Evolutionary conservation across 169 alveolate genomes (phyloP).

Genomic region (Plasmodium vinckei): DNA sequence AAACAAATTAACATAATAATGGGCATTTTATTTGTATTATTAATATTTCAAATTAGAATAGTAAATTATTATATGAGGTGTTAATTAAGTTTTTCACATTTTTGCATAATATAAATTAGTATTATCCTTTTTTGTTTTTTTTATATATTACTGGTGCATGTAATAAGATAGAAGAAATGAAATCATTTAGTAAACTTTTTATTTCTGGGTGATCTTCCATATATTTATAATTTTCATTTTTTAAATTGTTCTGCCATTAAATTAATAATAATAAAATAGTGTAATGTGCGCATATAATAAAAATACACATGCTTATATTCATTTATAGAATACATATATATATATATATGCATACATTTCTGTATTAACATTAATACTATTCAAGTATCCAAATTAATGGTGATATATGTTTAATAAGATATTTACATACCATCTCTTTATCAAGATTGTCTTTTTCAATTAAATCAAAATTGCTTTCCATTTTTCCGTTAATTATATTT

Average conservation of each 20-base stretch:
- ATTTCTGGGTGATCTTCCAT: constrained; percentile 73
- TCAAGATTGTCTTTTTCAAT: constrained; percentile 65
- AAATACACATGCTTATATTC: neutral
- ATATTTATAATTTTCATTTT: constrained; percentile 66
- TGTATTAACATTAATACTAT: constrained; percentile 1
- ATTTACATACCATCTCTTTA: constrained; percentile 48
- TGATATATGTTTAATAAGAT: constrained; percentile 9
- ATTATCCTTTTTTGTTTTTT: neutral
- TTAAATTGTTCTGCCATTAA: constrained; percentile 33
- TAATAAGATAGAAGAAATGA: constrained; percentile 60
- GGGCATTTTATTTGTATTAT: no score
- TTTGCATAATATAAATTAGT: neutral
- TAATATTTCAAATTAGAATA: no score
- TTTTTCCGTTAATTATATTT: constrained; percentile 22
- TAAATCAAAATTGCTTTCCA: constrained; percentile 61
- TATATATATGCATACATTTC: constrained; percentile 10
- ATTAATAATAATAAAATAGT: constrained; percentile 1
- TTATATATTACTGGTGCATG: constrained; percentile 63
- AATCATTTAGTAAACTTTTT: constrained; percentile 54
- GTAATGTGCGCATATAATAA: neutral
- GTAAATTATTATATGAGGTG: no score
- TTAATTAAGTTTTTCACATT: neutral
- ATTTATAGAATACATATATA: neutral
- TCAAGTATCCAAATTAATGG: neutral
- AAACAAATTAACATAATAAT: no score